Evolutionary conservation across 2,329 filamentous ascomycete species (phyloP), one percentile per base, ranked within the genome.

Genomic region (Fusarium tuaranense): DNA sequence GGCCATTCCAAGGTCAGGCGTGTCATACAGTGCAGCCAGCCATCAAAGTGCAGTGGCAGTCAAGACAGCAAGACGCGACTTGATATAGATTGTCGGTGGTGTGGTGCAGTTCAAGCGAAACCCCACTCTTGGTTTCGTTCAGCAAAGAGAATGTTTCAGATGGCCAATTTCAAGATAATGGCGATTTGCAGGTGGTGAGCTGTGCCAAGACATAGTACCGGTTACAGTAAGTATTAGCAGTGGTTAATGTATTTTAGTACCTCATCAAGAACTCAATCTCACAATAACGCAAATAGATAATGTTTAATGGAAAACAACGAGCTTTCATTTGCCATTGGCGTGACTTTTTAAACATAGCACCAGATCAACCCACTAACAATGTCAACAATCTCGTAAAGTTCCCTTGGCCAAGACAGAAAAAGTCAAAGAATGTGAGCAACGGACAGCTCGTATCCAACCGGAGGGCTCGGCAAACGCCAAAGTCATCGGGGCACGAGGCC

Each of bases 391-490:
- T 61, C 32, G 36, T 60, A 30, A 20, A 46, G 16, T 41, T 73
- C 57, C 39, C 60, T 68, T 65, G 41, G 60, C 60, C 67, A 25
- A 55, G 58, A 57, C 22, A 41, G 27, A 41, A 55, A 55, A 68
- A 69, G 65, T 60, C 36, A 41, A 46, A 18, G 51, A 51, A 38
- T 22, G 70, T 69, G 48, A 55, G 44, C 34, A 41, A 22, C 44
- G 34, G 27, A 32, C n/a, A 38, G 22, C 73, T 75, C 73, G 73
- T 75, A 75, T 75, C 55, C 61, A 66, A 60, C 62, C 73, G 73
- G 73, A 70, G 70, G 25, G 36, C 70, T 75, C 73, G 73, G 73
- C 73, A 58, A 63, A 38, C 51, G 48, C 71, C 55, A 72, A 70
- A 73, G 63, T 70, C 69, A 73, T 53, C 57, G 25, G 25, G 48